Evolutionary conservation across 768 basidiomycete species (phyloP).

Genomic region (Kwoniella mangroviensis): DNA sequence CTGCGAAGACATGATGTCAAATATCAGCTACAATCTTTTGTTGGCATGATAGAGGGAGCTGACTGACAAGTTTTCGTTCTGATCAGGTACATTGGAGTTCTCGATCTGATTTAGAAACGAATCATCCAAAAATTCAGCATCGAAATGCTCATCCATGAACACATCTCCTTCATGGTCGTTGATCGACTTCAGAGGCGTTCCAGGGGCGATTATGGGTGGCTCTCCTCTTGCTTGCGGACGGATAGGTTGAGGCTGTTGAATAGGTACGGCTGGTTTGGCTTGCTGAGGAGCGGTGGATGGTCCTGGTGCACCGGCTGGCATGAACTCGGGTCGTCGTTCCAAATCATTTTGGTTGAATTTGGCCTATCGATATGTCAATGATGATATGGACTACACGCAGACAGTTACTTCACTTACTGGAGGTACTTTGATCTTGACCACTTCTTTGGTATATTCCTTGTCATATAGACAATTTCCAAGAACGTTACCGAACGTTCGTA

Average conservation of each 20-base stretch:
- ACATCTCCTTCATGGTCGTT: conserved; percentile 33
- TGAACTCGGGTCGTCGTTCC: conserved; percentile 53
- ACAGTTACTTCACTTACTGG: conserved; percentile 64
- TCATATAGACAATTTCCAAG: conserved; percentile 98
- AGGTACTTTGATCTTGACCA: conserved; percentile 83
- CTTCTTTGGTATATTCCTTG: conserved; percentile 80
- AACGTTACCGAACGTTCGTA: conserved; percentile 90
- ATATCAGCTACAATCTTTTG: not conserved
- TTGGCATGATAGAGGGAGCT: not conserved
- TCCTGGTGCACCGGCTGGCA: conserved; percentile 30
- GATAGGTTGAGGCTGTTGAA: conserved; percentile 17
- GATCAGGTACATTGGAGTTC: conserved; percentile 4
- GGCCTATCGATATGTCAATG: conserved; percentile 23
- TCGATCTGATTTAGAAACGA: conserved; percentile 28
- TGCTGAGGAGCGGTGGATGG: conserved; percentile 29
- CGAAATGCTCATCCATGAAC: conserved; percentile 42
- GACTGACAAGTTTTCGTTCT: conserved; percentile 12
- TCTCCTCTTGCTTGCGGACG: conserved; percentile 1
- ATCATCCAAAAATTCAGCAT: conserved; percentile 45
- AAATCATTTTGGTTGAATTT: conserved; percentile 49
- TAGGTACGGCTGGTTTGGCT: conserved; percentile 12
- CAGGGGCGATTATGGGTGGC: conserved; percentile 19
- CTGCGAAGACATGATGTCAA: not conserved
- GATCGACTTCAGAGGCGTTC: conserved; percentile 38
- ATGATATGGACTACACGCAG: not conserved